These are phyloP conservation scores for Euphorbia lathyris DNA, from an alignment of 345 rosid genomes.

Conservation along the genomic window DNA sequence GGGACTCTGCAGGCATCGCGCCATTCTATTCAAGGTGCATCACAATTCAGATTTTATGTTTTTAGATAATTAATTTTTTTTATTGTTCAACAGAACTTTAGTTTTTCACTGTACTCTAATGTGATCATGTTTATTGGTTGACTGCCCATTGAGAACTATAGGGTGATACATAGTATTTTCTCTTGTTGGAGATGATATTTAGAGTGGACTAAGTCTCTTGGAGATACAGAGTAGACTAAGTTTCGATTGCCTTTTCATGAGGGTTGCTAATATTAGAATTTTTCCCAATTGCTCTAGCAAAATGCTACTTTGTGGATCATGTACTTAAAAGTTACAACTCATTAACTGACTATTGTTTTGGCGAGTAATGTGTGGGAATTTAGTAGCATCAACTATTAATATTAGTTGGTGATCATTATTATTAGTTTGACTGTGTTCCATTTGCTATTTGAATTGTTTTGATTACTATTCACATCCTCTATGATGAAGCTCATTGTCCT, in stretches of 20 bases:
- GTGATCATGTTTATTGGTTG: background rate
- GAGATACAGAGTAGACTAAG: no score
- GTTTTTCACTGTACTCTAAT: background rate
- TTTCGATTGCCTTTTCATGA: background rate
- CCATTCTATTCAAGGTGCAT: slow-evolving; percentile 81
- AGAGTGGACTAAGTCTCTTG: no score
- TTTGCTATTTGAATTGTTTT: background rate
- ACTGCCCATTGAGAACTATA: background rate
- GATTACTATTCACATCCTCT: background rate
- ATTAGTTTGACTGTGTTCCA: background rate
- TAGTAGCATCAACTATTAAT: background rate
- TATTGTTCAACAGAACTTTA: background rate
- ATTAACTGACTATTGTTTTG: background rate
- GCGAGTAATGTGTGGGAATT: background rate
- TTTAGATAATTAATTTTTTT: background rate
- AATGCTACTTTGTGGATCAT: background rate
- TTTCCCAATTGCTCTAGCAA: background rate
- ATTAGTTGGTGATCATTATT: background rate
- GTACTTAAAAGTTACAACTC: no score
- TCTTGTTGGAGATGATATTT: no score
- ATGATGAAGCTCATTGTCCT: no score
- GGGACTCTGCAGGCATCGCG: slow-evolving; percentile 97
- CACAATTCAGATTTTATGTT: background rate
- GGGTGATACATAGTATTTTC: background rate
- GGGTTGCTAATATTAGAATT: background rate